Evolutionary conservation across 176 grass and related monocot genomes (phyloP).

Genomic region (Eremochloa ophiuroides): DNA sequence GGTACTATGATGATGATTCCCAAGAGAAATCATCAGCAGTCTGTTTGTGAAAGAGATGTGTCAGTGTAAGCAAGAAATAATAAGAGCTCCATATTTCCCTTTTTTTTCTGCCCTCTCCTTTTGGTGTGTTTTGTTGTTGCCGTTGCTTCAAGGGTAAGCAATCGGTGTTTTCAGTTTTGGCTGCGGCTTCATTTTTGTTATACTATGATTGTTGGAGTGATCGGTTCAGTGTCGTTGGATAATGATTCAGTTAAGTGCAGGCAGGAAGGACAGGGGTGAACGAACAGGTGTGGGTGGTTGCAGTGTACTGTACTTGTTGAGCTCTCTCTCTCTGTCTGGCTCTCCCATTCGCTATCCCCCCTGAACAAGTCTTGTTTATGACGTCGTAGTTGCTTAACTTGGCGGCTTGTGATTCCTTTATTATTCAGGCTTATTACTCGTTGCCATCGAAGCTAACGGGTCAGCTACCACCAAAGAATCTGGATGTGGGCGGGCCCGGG

Average conservation of each 20-base stretch:
- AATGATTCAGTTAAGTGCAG: not conserved
- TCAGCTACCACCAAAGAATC: slow-evolving; percentile 37
- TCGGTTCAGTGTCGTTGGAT: not conserved
- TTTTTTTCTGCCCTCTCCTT: not conserved
- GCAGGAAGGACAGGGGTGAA: not conserved
- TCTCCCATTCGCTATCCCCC: not conserved
- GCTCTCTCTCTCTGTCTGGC: too few species aligned
- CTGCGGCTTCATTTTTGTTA: not conserved
- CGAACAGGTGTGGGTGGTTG: slow-evolving; percentile 17
- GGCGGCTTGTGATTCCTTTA: slow-evolving; percentile 19
- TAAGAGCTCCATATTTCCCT: slow-evolving; percentile 32
- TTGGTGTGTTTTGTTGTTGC: not conserved
- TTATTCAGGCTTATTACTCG: not conserved
- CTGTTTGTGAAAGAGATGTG: slow-evolving; percentile 7
- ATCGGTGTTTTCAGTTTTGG: not conserved
- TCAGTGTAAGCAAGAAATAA: slow-evolving; percentile 29
- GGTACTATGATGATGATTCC: slow-evolving; percentile 11
- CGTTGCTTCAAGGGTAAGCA: slow-evolving; percentile 33
- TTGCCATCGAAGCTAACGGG: slow-evolving; percentile 17
- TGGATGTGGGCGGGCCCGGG: slow-evolving; percentile 19
- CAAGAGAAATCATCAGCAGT: not conserved
- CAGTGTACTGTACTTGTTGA: not conserved
- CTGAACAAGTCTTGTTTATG: slow-evolving; percentile 11
- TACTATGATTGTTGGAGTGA: not conserved
- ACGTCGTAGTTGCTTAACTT: slow-evolving; percentile 29